Conservation (phyloP, 345 rosid genomes). For the Eutrema yunnanense region DNA sequence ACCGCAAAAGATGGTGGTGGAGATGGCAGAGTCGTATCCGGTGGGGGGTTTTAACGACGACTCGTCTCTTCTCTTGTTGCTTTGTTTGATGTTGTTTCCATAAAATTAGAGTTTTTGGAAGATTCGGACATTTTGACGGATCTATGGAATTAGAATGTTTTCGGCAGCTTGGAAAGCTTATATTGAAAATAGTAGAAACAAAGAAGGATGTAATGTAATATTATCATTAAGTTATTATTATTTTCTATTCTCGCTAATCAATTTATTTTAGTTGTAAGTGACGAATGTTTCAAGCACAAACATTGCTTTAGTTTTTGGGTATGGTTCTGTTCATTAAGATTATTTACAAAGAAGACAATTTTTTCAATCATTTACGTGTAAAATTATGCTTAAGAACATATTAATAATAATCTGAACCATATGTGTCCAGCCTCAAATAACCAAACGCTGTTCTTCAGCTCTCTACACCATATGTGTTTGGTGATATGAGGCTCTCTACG, state of each 20-base stretch:
- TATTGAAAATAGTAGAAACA: neutral
- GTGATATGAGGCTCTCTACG: constrained; percentile 43
- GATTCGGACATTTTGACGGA: neutral
- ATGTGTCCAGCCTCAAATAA: neutral
- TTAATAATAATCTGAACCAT: neutral
- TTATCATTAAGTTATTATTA: neutral
- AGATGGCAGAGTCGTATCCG: neutral
- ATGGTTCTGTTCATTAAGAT: neutral
- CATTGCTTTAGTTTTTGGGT: neutral
- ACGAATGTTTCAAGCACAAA: neutral
- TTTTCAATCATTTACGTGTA: neutral
- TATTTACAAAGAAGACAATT: neutral
- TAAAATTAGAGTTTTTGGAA: neutral
- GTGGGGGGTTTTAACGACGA: neutral
- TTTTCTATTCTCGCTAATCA: neutral
- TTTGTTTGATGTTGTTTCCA: constrained; percentile 14
- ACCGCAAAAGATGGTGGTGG: neutral
- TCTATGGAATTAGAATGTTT: neutral
- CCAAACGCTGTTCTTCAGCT: neutral
- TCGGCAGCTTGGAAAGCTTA: neutral
- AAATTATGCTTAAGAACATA: neutral
- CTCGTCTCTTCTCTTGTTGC: neutral
- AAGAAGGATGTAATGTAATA: constrained; percentile 6
- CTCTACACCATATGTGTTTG: constrained; percentile 19
- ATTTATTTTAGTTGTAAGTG: neutral